Evolutionary conservation across 345 rosid species (phyloP), one percentile per base, ranked within the genome.

Genomic region (Syzygium oleosum): DNA sequence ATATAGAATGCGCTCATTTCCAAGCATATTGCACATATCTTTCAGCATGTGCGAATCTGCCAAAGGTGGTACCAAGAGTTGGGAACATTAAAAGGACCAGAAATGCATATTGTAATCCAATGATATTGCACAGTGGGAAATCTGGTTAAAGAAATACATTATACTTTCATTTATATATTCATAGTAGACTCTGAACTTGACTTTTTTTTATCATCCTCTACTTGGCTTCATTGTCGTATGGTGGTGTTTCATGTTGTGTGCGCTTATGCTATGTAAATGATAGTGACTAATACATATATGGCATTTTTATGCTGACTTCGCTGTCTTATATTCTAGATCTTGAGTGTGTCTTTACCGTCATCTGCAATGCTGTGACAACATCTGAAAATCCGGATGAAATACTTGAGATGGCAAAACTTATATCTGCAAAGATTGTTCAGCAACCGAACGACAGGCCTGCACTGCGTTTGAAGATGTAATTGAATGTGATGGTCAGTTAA

Each of bases 331-430:
- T 63, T 55, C 87, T 94, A 97, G 99, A 98, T 94, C 94, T 97
- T 55, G 99, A 98, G 91, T 98, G 99, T 84, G 92, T 95, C 91
- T 98, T 97, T 95, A 96, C 98, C 68, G 96, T 98, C 55, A 96
- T 98, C 89, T 98, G 99, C 92, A 95, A 95, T 90, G 93, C 97
- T 86, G 99, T 94, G 54, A 90, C 96, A 38, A 95, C 93, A 88
- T 90, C 93, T 25, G 93, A 91, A 61, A 93, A 85, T 89, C 92
- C 92, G 2, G 95, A 93, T 85, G 96, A 98, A 87, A 92, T 91
- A n/a, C 95, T 92, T 87, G 98, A 95, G 92, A 93, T 96, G 93
- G 94, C 96, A 63, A 93, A 95, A 88, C 95, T 92, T 61, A 91
- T 98, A 43, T 94, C 96, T 38, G 89, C 95, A 11, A 98, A 98